Percentiles rank a stretch among this genome's conserved stretches.
phyloP scores from a whole-genome alignment of 1,284 basidiomycete species.

The Inonotus hispidus region DNA sequence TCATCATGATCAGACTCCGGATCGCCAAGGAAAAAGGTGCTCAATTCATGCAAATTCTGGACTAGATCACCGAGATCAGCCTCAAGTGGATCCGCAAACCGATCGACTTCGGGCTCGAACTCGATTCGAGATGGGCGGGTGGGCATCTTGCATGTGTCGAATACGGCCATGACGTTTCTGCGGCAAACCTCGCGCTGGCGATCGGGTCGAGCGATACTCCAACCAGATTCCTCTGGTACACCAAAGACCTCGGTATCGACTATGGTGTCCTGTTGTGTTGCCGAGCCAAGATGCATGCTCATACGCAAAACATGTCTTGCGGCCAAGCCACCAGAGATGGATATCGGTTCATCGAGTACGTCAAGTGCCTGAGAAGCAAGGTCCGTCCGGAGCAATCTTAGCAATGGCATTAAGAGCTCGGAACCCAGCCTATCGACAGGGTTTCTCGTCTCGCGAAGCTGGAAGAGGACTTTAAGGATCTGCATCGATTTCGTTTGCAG shows the following conservation, averaged over 20 bases:
- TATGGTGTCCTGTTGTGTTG: slow-evolving; percentile 39
- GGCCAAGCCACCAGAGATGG: slow-evolving; percentile 68
- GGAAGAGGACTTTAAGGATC: slow-evolving; percentile 84
- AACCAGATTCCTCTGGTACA: slow-evolving; percentile 74
- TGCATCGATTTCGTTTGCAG: slow-evolving; percentile 80
- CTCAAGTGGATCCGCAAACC: slow-evolving; percentile 34
- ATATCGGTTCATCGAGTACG: slow-evolving; percentile 85
- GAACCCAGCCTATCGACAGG: slow-evolving; percentile 73
- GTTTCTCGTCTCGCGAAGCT: slow-evolving; percentile 75
- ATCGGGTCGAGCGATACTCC: slow-evolving; percentile 73
- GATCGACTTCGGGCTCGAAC: slow-evolving; percentile 51
- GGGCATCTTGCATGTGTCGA: slow-evolving; percentile 74
- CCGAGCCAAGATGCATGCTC: slow-evolving; percentile 64
- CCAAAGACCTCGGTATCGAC: slow-evolving; percentile 73
- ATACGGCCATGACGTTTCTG: slow-evolving; percentile 76
- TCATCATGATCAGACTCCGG: slow-evolving; percentile 22
- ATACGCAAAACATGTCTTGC: slow-evolving; percentile 83
- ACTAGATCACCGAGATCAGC: slow-evolving; percentile 82
- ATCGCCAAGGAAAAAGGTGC: slow-evolving; percentile 77
- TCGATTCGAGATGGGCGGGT: slow-evolving; percentile 69
- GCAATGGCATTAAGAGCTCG: slow-evolving; percentile 85
- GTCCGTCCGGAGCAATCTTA: slow-evolving; percentile 82
- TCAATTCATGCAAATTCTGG: slow-evolving; percentile 81
- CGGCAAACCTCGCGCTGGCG: slow-evolving; percentile 60
- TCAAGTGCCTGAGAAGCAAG: slow-evolving; percentile 83